Percentiles rank a stretch among this genome's conserved stretches.
Evolutionary conservation across 768 basidiomycete genomes (phyloP).

Genomic region (Tephrocybe sp.): DNA sequence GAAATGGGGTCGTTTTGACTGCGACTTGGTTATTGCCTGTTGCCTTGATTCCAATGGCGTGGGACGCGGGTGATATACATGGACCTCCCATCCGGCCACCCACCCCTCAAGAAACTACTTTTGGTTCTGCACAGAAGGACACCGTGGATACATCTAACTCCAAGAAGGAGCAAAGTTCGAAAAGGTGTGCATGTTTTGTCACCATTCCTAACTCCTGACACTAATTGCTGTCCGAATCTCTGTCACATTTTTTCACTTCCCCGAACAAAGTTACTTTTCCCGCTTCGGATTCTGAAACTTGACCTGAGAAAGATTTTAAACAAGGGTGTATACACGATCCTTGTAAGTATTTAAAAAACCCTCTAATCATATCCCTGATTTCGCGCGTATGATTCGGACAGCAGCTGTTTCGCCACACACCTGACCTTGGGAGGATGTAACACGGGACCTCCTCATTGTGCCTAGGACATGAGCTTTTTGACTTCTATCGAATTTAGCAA

Average conservation of each 20-base stretch:
- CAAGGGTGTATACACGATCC: too few species aligned
- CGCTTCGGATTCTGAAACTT: slow-evolving; percentile 5
- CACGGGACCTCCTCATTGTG: background rate
- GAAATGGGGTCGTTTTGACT: slow-evolving; percentile 75
- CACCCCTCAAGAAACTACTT: background rate
- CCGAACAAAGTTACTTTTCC: slow-evolving; percentile 1
- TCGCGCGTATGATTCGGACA: too few species aligned
- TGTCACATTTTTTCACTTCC: background rate
- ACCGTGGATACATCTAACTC: background rate
- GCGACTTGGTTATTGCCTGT: slow-evolving; percentile 83
- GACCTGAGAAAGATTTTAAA: background rate
- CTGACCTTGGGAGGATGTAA: background rate
- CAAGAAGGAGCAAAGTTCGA: slow-evolving; percentile 10
- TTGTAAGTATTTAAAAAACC: too few species aligned
- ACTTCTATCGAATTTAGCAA: too few species aligned
- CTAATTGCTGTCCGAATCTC: background rate
- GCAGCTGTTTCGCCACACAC: background rate
- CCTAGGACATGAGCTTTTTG: background rate
- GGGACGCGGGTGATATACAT: slow-evolving; percentile 53
- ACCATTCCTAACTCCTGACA: background rate
- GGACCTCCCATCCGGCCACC: slow-evolving; percentile 22
- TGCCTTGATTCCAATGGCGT: slow-evolving; percentile 69
- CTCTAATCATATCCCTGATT: too few species aligned
- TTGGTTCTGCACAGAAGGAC: background rate
- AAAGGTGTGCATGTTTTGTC: slow-evolving; percentile 2